Evolutionary conservation across 192 early-diverging fungal genomes (phyloP), one percentile per base, ranked within the genome.

Genomic region (Paraglomus brasilianum): DNA sequence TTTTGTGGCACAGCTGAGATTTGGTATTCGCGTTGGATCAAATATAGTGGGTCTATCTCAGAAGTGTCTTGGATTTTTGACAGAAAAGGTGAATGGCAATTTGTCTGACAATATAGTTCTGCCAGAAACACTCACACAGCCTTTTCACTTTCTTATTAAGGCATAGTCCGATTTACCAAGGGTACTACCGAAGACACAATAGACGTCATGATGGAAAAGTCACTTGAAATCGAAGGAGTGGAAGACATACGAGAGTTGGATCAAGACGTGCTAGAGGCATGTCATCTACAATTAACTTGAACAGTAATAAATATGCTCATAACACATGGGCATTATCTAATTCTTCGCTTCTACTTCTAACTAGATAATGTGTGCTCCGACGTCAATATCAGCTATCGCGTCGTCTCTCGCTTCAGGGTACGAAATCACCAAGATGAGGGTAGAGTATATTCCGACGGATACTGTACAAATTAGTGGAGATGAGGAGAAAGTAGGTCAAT

Each of bases 1-100:
- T 21, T 1, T 22, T 52, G 39, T 42, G 17, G 22, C 13, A 17
- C 5, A 21, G 8, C n/a, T n/a, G n/a, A n/a, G n/a, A 24, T 17
- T 52, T 17, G 38, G 7, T 70, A 46, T 43, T 47, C 53, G n/a
- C n/a, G n/a, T n/a, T n/a, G n/a, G n/a, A 30, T 30, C 30, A 5
- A 38, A 46, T 71, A 11, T 72, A 90, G 82, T 24, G 89, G 88
- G 8, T 78, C 83, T 6, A 71, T 91, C 60, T 77, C 85, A 22
- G 74, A 82, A 0, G 87, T 93, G 1, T 73, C 73, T 56, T 93
- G 86, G 75, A 75, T 91, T 67, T 93, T 93, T 79, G 75, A 82
- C 15, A 84, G 84, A 63, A 82, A 80, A 49, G 88, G 89, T 11
- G 17, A 74, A 43, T 10, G 1, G 45, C 15, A 61, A 42, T 8